A percentile compares a stretch with the other conserved stretches of the same genome.
Conservation (phyloP, 2,329 filamentous ascomycete genomes). For the Botrytis hyacinthi region DNA sequence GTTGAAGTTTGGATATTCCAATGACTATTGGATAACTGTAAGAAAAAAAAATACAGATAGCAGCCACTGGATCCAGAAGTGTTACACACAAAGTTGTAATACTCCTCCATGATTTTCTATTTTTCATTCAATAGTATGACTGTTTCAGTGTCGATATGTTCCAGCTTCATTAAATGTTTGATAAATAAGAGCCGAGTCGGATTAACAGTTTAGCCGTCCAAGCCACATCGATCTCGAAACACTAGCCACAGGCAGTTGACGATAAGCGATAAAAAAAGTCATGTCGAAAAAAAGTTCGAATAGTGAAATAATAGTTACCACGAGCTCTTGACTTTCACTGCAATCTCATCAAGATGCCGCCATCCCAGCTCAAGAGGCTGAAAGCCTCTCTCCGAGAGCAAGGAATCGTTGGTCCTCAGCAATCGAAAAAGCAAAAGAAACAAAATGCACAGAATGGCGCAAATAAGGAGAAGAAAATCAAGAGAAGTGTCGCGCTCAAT, state of each 20-base stretch:
- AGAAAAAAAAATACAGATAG: rapidly evolving
- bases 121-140: not conserved
- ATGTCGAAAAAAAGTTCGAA: conserved; percentile 5
- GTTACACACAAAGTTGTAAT: not conserved
- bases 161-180: not conserved
- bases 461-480: conserved; percentile 69
- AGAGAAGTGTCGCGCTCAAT: conserved; percentile 74
- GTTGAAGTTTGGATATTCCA: not conserved
- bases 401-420: conserved; percentile 84
- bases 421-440: conserved; percentile 93
- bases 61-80: not conserved
- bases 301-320: not conserved
- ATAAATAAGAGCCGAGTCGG: not conserved
- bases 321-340: not conserved
- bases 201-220: not conserved
- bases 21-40: not conserved
- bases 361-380: conserved; percentile 93
- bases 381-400: conserved; percentile 88
- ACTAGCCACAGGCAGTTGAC: conserved; percentile 5
- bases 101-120: not conserved
- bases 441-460: conserved; percentile 65
- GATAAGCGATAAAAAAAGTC: conserved; percentile 18
- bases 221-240: not conserved
- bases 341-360: conserved; percentile 63
- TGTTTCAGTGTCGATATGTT: not conserved